A percentile compares a stretch with the other conserved stretches of the same genome.
Conservation (phyloP, 805 yeast genomes). For the Lachancea cidri region DNA sequence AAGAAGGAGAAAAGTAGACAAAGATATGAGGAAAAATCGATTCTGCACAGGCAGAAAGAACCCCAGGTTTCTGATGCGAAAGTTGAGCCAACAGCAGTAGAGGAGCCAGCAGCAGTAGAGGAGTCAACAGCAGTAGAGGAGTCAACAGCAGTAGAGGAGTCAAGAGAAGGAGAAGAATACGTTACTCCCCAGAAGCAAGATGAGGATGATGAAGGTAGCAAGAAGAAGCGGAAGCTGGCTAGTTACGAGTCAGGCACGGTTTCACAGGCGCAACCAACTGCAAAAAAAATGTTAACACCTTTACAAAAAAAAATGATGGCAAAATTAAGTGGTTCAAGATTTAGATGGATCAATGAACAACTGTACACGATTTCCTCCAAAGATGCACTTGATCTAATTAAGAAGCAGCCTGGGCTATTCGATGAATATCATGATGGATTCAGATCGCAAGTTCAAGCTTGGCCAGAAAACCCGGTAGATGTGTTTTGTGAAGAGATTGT, state of each 20-base stretch:
- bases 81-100: not conserved
- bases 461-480: constrained; percentile 99
- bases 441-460: constrained; percentile 86
- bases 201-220: constrained; percentile 9
- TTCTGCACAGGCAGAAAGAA: constrained; percentile 1
- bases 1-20: constrained; percentile 7
- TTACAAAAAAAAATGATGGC: constrained; percentile 94
- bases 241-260: constrained; percentile 8
- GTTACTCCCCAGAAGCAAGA: no score
- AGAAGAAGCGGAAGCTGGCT: constrained; percentile 4
- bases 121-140: not conserved
- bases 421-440: constrained; percentile 96
- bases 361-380: constrained; percentile 82
- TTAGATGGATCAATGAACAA: constrained; percentile 97
- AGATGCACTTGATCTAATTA: constrained; percentile 66
- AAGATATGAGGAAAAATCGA: constrained; percentile 6
- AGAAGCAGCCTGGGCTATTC: constrained; percentile 79
- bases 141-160: no score
- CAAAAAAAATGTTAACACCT: constrained; percentile 61
- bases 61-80: constrained; percentile 1
- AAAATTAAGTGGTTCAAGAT: constrained; percentile 89
- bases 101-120: constrained; percentile 4
- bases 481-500: constrained; percentile 72
- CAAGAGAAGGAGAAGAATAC: no score
- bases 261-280: constrained; percentile 14